A percentile compares a stretch with the other conserved stretches of the same genome.
Conservation (phyloP, 2,329 filamentous ascomycete genomes). For the Arthroderma uncinatum region DNA sequence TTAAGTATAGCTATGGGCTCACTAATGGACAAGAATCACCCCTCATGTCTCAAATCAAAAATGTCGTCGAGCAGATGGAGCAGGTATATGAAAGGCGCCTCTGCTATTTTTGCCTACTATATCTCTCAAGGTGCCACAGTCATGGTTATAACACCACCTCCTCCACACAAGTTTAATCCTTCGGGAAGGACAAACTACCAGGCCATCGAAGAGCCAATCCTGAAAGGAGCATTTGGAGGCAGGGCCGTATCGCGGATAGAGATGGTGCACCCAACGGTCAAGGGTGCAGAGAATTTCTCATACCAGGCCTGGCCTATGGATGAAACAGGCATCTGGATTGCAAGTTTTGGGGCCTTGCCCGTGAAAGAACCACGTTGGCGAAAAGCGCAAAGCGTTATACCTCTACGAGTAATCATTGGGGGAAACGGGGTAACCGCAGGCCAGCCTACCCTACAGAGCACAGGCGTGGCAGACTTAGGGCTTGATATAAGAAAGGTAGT, state of each 20-base stretch:
- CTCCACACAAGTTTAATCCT: conserved; percentile 21
- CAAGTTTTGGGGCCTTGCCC: conserved; percentile 9
- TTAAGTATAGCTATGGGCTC: conserved; percentile 21
- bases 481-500: background rate
- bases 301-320: conserved; percentile 22
- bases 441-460: background rate
- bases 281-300: conserved; percentile 18
- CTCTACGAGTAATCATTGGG: background rate
- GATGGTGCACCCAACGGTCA: conserved; percentile 20
- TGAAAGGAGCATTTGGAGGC: conserved; percentile 16
- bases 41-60: conserved; percentile 13
- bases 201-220: conserved; percentile 21
- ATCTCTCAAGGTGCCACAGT: conserved; percentile 17
- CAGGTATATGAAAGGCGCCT: conserved; percentile 19
- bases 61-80: conserved; percentile 15
- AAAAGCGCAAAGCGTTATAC: background rate
- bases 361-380: conserved; percentile 2
- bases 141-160: conserved; percentile 20
- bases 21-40: conserved; percentile 16
- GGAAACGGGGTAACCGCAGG: background rate
- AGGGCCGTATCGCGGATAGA: conserved; percentile 16
- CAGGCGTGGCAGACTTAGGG: background rate
- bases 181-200: conserved; percentile 20
- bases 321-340: conserved; percentile 15
- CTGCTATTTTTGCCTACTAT: conserved; percentile 20